Evolutionary conservation across 148 eudicot genomes (phyloP).

Genomic region (Silene conica): DNA sequence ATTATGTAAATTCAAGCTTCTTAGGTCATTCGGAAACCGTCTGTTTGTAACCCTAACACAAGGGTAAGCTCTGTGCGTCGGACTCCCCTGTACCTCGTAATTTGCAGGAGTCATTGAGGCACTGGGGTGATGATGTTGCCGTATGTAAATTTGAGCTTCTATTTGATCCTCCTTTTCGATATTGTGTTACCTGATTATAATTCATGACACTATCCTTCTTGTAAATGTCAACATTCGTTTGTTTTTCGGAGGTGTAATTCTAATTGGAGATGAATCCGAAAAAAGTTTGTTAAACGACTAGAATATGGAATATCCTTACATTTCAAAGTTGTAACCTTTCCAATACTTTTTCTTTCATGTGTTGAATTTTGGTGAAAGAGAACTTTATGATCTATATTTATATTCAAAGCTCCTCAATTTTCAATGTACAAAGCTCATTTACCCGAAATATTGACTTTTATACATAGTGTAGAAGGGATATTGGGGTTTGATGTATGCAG

Average conservation of each 20-base stretch:
- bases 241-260: not conserved
- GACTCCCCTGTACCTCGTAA: too few relatives aligned
- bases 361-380: not conserved
- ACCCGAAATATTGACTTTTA: not conserved
- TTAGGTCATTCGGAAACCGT: not conserved
- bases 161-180: not conserved
- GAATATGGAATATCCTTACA: constrained; percentile 21
- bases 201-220: not conserved
- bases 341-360: not conserved
- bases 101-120: too few relatives aligned
- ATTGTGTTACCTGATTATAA: not conserved
- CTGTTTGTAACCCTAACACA: too few relatives aligned
- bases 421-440: not conserved
- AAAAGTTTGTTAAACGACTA: not conserved
- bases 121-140: too few relatives aligned
- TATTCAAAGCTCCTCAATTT: not conserved
- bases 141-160: not conserved
- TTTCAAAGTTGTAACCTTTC: not conserved
- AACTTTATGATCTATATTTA: not conserved
- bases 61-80: too few relatives aligned
- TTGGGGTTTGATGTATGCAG: not conserved
- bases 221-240: not conserved
- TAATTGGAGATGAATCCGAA: not conserved
- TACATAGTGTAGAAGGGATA: not conserved
- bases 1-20: not conserved